Conservation (phyloP, 805 yeast species). For the Pichia scutulata region DNA sequence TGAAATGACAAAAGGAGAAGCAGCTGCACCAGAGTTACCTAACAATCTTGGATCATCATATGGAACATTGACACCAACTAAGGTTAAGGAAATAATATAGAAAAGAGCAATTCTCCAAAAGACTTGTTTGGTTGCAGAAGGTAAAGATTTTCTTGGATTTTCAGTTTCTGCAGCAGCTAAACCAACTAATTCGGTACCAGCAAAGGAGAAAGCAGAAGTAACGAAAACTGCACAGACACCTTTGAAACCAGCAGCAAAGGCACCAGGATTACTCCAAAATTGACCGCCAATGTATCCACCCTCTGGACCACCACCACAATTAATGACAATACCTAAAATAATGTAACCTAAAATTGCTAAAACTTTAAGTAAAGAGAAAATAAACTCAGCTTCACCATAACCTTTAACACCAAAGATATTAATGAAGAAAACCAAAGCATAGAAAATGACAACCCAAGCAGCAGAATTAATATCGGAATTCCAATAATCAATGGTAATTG, state of each 20-base stretch:
- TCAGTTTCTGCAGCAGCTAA: conserved; percentile 61
- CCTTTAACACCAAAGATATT: conserved; percentile 59
- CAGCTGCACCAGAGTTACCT: conserved; percentile 41
- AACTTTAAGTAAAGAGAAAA: conserved; percentile 49
- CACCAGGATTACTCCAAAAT: conserved; percentile 56
- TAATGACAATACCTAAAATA: conserved; percentile 45
- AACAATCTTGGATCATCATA: conserved; percentile 40
- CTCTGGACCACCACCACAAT: conserved; percentile 60
- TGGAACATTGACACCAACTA: conserved; percentile 58
- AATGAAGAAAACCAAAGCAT: conserved; percentile 39
- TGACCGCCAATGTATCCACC: conserved; percentile 50
- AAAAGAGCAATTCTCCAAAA: conserved; percentile 56
- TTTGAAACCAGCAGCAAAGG: conserved; percentile 46
- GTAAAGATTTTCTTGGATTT: conserved; percentile 54
- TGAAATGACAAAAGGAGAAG: conserved; percentile 68
- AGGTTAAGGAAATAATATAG: conserved; percentile 44
- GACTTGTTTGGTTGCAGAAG: conserved; percentile 58
- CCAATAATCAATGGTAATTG: conserved; percentile 46
- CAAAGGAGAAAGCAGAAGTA: conserved; percentile 56
- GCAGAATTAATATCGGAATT: conserved; percentile 38
- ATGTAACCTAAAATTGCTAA: conserved; percentile 51
- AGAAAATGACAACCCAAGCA: conserved; percentile 51
- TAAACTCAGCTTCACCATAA: conserved; percentile 63
- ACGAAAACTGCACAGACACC: conserved; percentile 59
- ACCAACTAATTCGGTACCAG: conserved; percentile 61